These are phyloP conservation scores for Elongisporangium undulatum DNA, from an alignment of 352 stramenopile genomes.

Conservation along the genomic window DNA sequence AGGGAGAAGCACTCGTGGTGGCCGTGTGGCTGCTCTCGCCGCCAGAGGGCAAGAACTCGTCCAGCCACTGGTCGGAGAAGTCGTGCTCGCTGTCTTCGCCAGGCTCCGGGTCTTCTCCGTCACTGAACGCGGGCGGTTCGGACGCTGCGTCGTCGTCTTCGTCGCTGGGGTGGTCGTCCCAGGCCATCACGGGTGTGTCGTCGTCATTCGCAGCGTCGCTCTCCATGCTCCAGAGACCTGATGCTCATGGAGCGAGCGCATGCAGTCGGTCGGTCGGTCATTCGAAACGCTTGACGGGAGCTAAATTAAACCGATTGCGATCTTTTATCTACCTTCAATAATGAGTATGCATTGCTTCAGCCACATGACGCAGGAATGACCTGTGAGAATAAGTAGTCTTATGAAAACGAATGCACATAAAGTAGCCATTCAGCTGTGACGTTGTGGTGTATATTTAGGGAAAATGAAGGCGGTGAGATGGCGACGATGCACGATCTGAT, in stretches of 20 bases:
- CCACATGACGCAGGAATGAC: not conserved
- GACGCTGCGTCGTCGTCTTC: slow-evolving; percentile 10
- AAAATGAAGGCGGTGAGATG: not conserved
- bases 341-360: not conserved
- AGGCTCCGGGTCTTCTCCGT: slow-evolving; percentile 12
- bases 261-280: not conserved
- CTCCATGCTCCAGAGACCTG: slow-evolving; percentile 4
- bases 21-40: not conserved
- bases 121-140: slow-evolving; percentile 3
- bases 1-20: not conserved
- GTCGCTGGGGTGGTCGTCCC: slow-evolving; percentile 17
- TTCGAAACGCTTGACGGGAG: not conserved
- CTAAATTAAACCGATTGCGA: not conserved
- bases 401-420: not conserved
- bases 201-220: slow-evolving; percentile 14
- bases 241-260: not conserved
- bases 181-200: slow-evolving; percentile 12
- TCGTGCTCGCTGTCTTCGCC: slow-evolving; percentile 11
- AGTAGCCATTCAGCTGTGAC: not conserved
- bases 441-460: not conserved
- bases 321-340: not conserved
- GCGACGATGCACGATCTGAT: not conserved
- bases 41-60: slow-evolving; percentile 22
- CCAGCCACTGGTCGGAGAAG: slow-evolving; percentile 35
- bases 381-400: not conserved